Base-by-base conservation (phyloP, 345 rosid species). In the Anacardium occidentale region DNA sequence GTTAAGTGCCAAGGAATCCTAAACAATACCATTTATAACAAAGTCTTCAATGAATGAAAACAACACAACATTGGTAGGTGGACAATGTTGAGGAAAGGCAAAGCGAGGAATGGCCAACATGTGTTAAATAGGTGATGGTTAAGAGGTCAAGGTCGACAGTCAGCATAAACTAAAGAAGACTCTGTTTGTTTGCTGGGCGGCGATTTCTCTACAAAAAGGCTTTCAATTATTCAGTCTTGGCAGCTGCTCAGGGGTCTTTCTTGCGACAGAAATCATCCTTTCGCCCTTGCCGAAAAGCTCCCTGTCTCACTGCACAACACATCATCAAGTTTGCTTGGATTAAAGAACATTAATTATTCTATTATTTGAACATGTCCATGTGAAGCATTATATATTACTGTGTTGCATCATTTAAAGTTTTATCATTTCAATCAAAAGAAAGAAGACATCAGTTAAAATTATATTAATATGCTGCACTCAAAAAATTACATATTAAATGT, bases 141-240 rank as follows among this genome's bases (percentile, higher is more conserved):
- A 47, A 17, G 12, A 47, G 51, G 12, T 15, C 12, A 17, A 48
- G 18, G 17, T 48, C 53, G 17, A 17, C 17, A 17, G 53, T 14
- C 53, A 13, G 1, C 4, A 48, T 48, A 42, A 54, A 37, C 26
- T 17, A 29, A 40, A 18, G 20, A 56, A 40, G 17, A 37, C 14
- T 10, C 17, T 34, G 48, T 71, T 10, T 48, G 32, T 29, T 29
- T 29, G 32, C 32, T 29, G 32, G 32, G 32, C 32, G 32, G 32
- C 3, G 32, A 29, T 1, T 1, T 29, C 2, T 29, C 32, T 29
- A 21, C 74, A 29, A 67, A 68, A 71, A 24, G 24, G 53, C 70
- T 66, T 21, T 65, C 64, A 73, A 59, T 67, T 26, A 32, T 67
- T 71, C 57, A 45, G 15, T 50, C 37, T 1, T 67, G 79, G 75